These are phyloP conservation scores for Wickerhamomyces alni DNA, from an alignment of 805 yeast species.

Conservation along the genomic window DNA sequence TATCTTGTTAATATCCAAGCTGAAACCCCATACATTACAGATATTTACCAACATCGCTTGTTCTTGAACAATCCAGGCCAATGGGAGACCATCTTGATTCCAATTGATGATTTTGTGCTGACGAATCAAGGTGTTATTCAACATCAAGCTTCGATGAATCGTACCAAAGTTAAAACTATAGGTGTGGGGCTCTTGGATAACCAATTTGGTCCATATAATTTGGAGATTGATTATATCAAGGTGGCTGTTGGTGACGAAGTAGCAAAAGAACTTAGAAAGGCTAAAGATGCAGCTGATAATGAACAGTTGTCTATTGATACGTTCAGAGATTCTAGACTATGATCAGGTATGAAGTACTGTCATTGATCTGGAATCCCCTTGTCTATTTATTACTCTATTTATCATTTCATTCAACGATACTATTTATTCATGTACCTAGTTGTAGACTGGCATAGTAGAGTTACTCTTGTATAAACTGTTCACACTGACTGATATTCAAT, in stretches of 20 bases:
- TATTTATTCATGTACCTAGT: background rate
- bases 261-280: slow-evolving; percentile 14
- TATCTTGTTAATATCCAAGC: slow-evolving; percentile 79
- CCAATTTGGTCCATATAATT: slow-evolving; percentile 67
- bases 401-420: background rate
- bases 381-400: too few species aligned
- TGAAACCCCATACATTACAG: slow-evolving; percentile 70
- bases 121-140: slow-evolving; percentile 77
- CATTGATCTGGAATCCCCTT: too few species aligned
- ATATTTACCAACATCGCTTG: slow-evolving; percentile 75
- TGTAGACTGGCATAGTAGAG: too few species aligned
- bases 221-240: slow-evolving; percentile 68
- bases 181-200: slow-evolving; percentile 78
- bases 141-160: slow-evolving; percentile 52
- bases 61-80: slow-evolving; percentile 65
- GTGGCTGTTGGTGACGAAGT: slow-evolving; percentile 48
- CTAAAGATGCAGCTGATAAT: background rate
- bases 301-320: background rate
- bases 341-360: background rate
- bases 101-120: slow-evolving; percentile 71
- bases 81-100: slow-evolving; percentile 82
- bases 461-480: too few species aligned
- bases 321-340: background rate
- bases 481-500: too few species aligned
- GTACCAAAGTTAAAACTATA: slow-evolving; percentile 58